Conservation (phyloP, 2,329 filamentous ascomycete genomes). For the Sporothrix variecibatus region DNA sequence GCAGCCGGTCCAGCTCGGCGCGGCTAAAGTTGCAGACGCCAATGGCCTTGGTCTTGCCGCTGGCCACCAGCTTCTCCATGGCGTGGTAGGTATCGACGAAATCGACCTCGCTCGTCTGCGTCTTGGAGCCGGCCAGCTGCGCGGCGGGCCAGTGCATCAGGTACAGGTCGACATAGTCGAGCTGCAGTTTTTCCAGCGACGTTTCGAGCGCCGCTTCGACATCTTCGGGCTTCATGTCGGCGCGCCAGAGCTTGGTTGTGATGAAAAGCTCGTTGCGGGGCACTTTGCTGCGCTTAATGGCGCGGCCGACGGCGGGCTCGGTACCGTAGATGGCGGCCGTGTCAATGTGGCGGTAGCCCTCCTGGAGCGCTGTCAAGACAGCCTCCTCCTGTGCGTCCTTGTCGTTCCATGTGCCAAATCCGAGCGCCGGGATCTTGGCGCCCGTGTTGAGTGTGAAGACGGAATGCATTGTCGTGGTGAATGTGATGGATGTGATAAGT, state of each 20-base stretch:
- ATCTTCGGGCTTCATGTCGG: conserved; percentile 62
- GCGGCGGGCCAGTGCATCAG: conserved; percentile 28
- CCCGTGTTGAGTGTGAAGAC: conserved; percentile 18
- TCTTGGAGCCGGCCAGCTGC: neutral
- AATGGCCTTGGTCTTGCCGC: conserved; percentile 57
- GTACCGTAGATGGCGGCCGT: conserved; percentile 67
- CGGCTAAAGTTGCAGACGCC: conserved; percentile 63
- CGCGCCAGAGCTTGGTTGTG: conserved; percentile 64
- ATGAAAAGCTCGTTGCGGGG: conserved; percentile 62
- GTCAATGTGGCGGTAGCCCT: conserved; percentile 58
- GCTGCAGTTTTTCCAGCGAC: conserved; percentile 54
- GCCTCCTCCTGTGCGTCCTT: conserved; percentile 17
- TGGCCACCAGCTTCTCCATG: conserved; percentile 55
- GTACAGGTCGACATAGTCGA: conserved; percentile 34
- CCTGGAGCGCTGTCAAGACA: conserved; percentile 44
- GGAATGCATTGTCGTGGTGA: conserved; percentile 1
- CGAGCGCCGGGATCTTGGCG: conserved; percentile 27
- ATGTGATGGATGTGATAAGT: neutral
- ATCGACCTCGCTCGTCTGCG: neutral
- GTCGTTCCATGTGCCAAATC: conserved; percentile 27
- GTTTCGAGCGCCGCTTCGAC: conserved; percentile 62
- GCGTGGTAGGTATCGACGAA: conserved; percentile 49
- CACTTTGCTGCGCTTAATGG: conserved; percentile 54
- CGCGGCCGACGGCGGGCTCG: conserved; percentile 61
- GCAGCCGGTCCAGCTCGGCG: conserved; percentile 60